Evolutionary conservation across 2,329 filamentous ascomycete species (phyloP), one percentile per base, ranked within the genome.

Genomic region (Mycosphaerella arachidis): DNA sequence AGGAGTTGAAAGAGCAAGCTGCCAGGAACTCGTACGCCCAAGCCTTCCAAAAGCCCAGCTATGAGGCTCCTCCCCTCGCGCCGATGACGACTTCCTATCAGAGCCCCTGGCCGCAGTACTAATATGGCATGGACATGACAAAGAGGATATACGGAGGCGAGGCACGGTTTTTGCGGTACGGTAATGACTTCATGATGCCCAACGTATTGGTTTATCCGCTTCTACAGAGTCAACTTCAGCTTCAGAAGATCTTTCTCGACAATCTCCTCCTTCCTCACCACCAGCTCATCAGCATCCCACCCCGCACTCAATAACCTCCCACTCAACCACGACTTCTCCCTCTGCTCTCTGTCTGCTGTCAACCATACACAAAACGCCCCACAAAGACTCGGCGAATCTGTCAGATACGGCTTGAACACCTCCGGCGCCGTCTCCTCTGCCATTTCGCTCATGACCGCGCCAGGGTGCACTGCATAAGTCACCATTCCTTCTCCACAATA

Each of bases 201-300:
- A 18, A 12, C 29, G 24, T 27, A 27, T 29, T 10, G 29, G 46
- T 50, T 27, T 6, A 13, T 29, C 8, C 16, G 27, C 52, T 18
- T 56, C 45, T 43, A 65, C 31, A 63, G 18, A 46, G 31, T 60
- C 46, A 71, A 45, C 55, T 66, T 72, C 33, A 75, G 45, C 65
- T 75, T 77, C 29, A 77, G 60, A 59, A 71, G 63, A 56, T 75
- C 73, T n/a, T 68, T 67, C 35, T 65, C 56, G 18, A 73, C 64
- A 40, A 77, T 73, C 55, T 74, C 73, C 1, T 70, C 66, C 58
- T 68, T 72, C 66, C 56, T 73, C 16, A 55, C 58, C 51, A 72
- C 52, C 37, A 77, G 56, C 59, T 75, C 71, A 20, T 67, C 59
- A 62, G 75, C 74, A 65, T 77, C 74, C 71, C 73, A 77, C 3